A percentile compares a stretch with the other conserved stretches of the same genome.
Evolutionary conservation across 2,329 filamentous ascomycete species (phyloP).

Genomic region (Aspergillus sp.): DNA sequence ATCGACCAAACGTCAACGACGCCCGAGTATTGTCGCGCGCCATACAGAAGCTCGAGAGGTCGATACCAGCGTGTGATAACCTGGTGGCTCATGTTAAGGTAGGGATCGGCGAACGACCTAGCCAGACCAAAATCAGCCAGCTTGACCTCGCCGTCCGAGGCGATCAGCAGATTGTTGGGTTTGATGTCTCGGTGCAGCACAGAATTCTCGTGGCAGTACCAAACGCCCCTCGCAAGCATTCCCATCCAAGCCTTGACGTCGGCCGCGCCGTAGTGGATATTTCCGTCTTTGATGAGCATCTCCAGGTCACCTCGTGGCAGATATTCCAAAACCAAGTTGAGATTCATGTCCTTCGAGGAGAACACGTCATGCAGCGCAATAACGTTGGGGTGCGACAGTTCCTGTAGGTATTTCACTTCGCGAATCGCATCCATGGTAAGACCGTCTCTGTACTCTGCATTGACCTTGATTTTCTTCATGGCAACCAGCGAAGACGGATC

Average conservation of each 20-base stretch:
- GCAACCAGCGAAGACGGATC: constrained; percentile 70
- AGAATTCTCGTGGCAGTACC: constrained; percentile 94
- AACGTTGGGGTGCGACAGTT: constrained; percentile 90
- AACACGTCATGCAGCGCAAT: constrained; percentile 89
- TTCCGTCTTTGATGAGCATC: constrained; percentile 80
- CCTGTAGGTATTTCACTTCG: constrained; percentile 90
- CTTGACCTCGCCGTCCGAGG: constrained; percentile 85
- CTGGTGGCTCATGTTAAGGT: constrained; percentile 78
- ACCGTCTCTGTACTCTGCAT: constrained; percentile 65
- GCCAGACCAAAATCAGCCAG: constrained; percentile 97
- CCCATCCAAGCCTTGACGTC: constrained; percentile 99
- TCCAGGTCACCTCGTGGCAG: constrained; percentile 90
- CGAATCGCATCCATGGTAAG: constrained; percentile 91
- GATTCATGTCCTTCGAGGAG: constrained; percentile 90
- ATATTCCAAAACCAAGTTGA: constrained; percentile 91
- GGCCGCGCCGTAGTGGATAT: constrained; percentile 71
- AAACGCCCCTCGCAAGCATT: constrained; percentile 86
- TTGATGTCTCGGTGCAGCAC: constrained; percentile 97
- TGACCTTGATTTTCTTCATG: constrained; percentile 47
- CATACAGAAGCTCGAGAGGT: constrained; percentile 86
- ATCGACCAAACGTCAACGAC: constrained; percentile 93
- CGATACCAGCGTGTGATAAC: constrained; percentile 97
- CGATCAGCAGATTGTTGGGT: constrained; percentile 93
- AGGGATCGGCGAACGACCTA: constrained; percentile 78
- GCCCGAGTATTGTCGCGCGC: constrained; percentile 78